Base-by-base conservation (phyloP, 441 rosid genomes). In the Gossypium schwendimanii region DNA sequence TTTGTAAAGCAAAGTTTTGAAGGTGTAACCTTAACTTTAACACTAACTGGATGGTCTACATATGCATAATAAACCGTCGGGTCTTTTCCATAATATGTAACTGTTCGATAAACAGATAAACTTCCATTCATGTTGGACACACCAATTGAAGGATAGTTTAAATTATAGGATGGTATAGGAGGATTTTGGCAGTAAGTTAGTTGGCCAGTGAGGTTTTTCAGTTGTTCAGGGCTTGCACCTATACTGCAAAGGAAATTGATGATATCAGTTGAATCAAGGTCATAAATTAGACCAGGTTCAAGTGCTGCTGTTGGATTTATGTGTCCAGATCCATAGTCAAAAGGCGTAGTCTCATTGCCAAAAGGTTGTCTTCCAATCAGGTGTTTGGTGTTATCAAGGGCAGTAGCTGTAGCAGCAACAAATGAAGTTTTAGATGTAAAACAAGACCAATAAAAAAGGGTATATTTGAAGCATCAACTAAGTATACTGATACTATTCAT, bases 271-370 rank as follows among this genome's bases (percentile, higher is more conserved):
- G 80, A 36, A 36, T 79, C 76, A 28, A 78, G 80, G 69, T 86
- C 84, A 10, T 86, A 86, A 59, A 82, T 23, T n/a, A 86, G 77
- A 60, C 88, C 90, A 5, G 84, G 81, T 69, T 86, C 71, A 55
- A 86, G 64, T 6, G 84, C 85, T 1, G 80, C 81, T 2, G 26
- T 36, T 11, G 81, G 86, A 67, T 86, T 84, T 73, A 81, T 67
- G 23, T 86, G 88, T 52, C 92, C 82, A 0, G 92, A 86, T 76
- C 90, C 86, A 3, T 82, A 78, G 85, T 86, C 86, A 63, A 88
- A 84, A 53, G 90, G 87, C 8, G 81, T 82, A 21, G 81, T 68
- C 69, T 71, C 63, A 7, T 64, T 75, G 64, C 81, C 82, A 23
- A 79, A 69, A 52, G 90, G 87, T 39, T 82, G 75, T 73, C 83